Base-by-base conservation (phyloP, 352 stramenopile species). In the Globisporangium solare region DNA sequence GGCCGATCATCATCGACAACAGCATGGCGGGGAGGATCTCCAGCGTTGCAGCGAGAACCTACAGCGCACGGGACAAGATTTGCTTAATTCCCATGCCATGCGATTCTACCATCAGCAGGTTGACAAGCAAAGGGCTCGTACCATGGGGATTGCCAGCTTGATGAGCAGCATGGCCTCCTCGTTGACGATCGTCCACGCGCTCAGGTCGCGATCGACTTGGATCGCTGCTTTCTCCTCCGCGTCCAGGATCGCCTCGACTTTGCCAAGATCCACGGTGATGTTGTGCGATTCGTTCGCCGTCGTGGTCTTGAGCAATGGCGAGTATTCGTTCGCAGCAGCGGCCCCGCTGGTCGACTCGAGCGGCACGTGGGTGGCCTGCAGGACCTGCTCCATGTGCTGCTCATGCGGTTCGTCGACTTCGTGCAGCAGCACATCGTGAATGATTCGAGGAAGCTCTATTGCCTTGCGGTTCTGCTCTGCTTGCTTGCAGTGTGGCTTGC, bases 1-100 rank as follows among this genome's bases (percentile, higher is more conserved):
- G 74, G 14, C 79, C 79, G 43, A 86, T 72, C 79, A 89, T 84
- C 56, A 86, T 84, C 24, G 64, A 69, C 32, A 82, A 52, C 24
- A 69, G 52, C 63, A 77, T 60, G 24, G 71, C 67, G n/a, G 77
- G 74, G 11, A 83, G 51, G 45, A 80, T 71, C 54, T 88, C 74
- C 21, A 88, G 63, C 56, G 76, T 51, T 21, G 73, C 53, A 3
- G 63, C 63, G 11, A 85, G 49, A 61, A 83, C 78, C 39, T 43
- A n/a, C 10, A 6, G 27, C 27, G 5, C 27, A 35, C 0, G 7
- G 3, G 10, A 35, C 27, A n/a, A n/a, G n/a, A n/a, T n/a, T 35
- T 35, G 27, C 10, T 35, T 35, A 35, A 6, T 11, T 35, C 10
- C 27, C 27, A 35, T 35, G 27, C 27, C 27, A 35, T 35, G 27